A percentile compares a stretch with the other conserved stretches of the same genome.
Conservation (phyloP, 176 grass and related monocot species). For the Miscanthus lutarioriparius region DNA sequence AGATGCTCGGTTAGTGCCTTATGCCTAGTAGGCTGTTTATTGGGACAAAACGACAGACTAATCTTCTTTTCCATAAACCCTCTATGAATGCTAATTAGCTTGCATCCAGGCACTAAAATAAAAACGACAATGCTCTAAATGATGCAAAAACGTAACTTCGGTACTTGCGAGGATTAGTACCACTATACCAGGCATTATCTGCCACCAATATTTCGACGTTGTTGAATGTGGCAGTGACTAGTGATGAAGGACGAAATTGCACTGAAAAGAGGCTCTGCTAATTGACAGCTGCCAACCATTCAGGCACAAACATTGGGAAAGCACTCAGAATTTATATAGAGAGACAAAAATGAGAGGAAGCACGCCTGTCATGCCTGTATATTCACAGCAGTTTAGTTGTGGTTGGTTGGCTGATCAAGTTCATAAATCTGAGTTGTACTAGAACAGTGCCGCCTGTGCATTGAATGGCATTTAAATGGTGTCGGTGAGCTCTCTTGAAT, state of each 20-base stretch:
- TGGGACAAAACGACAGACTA: not conserved
- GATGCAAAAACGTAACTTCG: not conserved
- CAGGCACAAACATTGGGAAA: not conserved
- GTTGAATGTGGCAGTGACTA: not conserved
- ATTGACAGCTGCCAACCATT: constrained; percentile 18
- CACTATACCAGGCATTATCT: not conserved
- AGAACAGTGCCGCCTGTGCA: constrained; percentile 28
- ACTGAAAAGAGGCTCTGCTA: not conserved
- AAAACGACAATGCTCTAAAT: not conserved
- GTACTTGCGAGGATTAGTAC: not conserved
- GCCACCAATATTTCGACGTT: not conserved
- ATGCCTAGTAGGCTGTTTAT: not conserved
- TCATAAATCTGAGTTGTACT: constrained; percentile 43
- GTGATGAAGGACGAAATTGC: not conserved
- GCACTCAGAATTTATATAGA: not conserved
- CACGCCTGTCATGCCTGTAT: not conserved
- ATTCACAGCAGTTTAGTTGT: constrained; percentile 32
- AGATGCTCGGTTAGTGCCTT: not conserved
- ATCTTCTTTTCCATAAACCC: not conserved
- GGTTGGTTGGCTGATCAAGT: constrained; percentile 54
- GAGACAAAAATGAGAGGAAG: not conserved
- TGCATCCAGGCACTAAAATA: constrained; percentile 10
- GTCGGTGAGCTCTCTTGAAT: constrained; percentile 41
- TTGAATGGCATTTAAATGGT: constrained; percentile 45
- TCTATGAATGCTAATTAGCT: constrained; percentile 3